Evolutionary conservation across 2,329 filamentous ascomycete species (phyloP).

Genomic region (Penicillium digitatum): DNA sequence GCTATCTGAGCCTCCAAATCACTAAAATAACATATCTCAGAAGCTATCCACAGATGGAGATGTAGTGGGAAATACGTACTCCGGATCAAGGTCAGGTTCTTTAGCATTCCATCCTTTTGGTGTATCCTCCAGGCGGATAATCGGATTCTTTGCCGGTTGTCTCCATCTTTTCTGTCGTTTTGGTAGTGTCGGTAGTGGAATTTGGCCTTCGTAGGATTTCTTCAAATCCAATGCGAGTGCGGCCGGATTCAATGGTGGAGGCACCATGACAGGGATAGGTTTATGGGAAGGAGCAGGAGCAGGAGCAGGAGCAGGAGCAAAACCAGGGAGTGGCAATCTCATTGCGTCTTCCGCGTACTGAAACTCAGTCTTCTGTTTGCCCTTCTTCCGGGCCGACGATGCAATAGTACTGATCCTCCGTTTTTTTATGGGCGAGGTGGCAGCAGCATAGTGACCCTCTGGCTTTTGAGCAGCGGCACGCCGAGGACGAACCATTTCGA

Average conservation of each 20-base stretch:
- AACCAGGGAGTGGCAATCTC: too few relatives aligned
- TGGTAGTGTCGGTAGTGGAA: neutral
- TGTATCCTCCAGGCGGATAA: neutral
- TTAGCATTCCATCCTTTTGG: neutral
- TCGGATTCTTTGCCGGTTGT: neutral
- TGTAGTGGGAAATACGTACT: neutral
- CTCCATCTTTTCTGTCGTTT: neutral
- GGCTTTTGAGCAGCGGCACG: neutral
- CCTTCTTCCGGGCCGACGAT: neutral
- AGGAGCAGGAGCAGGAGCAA: neutral
- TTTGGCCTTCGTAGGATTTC: neutral
- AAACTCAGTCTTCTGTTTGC: neutral
- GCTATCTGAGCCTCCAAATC: neutral
- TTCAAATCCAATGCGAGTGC: neutral
- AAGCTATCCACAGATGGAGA: neutral
- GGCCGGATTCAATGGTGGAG: neutral
- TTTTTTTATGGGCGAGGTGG: neutral
- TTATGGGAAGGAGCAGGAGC: neutral
- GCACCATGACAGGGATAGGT: too few relatives aligned
- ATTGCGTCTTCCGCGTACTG: neutral
- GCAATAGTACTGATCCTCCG: fast-evolving
- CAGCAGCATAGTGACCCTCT: neutral
- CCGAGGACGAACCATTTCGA: neutral
- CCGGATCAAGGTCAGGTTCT: constrained; percentile 1
- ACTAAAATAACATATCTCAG: neutral